Evolutionary conservation across 306 rosid species (phyloP), one percentile per base, ranked within the genome.

Genomic region (Cicer chorassanicum): DNA sequence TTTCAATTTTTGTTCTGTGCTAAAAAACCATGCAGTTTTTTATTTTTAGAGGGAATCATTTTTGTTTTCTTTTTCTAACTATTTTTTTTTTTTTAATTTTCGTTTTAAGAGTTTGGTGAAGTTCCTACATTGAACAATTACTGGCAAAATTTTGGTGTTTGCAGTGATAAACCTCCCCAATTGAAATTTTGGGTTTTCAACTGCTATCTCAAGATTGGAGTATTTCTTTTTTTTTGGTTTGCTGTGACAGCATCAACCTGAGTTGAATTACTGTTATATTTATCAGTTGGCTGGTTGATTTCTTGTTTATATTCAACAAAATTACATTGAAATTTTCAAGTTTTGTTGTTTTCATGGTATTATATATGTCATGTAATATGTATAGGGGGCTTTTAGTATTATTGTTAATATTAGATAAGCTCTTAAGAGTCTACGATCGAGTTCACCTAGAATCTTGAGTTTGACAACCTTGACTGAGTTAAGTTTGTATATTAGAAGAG

Each of bases 161-260:
- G 13, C 57, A n/a, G 48, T 29, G 34, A 66, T 34, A 18, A 65
- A 76, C 24, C 40, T 65, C 42, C 18, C 29, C 19, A 65, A 24
- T 19, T 10, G 39, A 9, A 66, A 24, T 24, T 21, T 29, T 49
- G 41, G 51, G 39, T 50, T 68, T 40, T 40, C 41, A 4, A 2
- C 11, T 14, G 43, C 16, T 54, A 51, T 3, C 6, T 13, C 1
- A 8, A 24, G 39, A 46, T 46, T 68, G 43, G 9, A 13, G 48
- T 46, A 7, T 66, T 44, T 66, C 2, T 7, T 66, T 38, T 1
- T 1, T 55, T 54, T 59, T 72, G 77, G 14, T 42, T 72, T 57
- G 6, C 4, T 50, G 9, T 13, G n/a, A 66, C 7, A 34, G 14
- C 21, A 8, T 9, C 45, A 6, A 49, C 6, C 40, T 8, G 24